Conservation (phyloP, 805 yeast genomes). For the Saccharomycopsis vini region DNA sequence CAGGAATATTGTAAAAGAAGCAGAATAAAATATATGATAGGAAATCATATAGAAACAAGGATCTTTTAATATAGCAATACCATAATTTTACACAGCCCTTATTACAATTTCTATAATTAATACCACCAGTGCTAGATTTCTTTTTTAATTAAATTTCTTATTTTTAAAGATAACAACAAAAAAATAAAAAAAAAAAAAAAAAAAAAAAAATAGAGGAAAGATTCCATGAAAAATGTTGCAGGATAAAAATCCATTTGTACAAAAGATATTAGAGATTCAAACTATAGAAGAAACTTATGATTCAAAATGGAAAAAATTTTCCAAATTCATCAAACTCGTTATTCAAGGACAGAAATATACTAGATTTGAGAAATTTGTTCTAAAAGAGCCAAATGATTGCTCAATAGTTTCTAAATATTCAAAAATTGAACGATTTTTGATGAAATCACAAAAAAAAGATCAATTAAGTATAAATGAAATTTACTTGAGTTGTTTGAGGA, state of each 20-base stretch:
- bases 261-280: conserved; percentile 7
- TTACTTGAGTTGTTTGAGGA: conserved; percentile 34
- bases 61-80: no score
- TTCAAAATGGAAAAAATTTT: conserved; percentile 4
- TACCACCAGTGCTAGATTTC: no score
- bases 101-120: no score
- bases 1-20: no score
- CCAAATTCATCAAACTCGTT: conserved; percentile 1
- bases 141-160: no score
- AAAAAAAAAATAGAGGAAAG: no score
- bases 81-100: no score
- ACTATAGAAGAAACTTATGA: conserved; percentile 14
- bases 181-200: no score
- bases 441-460: conserved; percentile 18
- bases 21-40: no score
- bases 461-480: conserved; percentile 25
- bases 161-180: no score
- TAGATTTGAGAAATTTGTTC: conserved; percentile 35
- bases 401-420: conserved; percentile 43
- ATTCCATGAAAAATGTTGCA: neutral
- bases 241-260: conserved; percentile 6
- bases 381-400: conserved; percentile 46
- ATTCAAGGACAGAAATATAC: conserved; percentile 4
- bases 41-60: no score
- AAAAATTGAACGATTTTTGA: conserved; percentile 31